phyloP scores from a whole-genome alignment of 495 filamentous ascomycete species.

The Neurospora sp. region DNA sequence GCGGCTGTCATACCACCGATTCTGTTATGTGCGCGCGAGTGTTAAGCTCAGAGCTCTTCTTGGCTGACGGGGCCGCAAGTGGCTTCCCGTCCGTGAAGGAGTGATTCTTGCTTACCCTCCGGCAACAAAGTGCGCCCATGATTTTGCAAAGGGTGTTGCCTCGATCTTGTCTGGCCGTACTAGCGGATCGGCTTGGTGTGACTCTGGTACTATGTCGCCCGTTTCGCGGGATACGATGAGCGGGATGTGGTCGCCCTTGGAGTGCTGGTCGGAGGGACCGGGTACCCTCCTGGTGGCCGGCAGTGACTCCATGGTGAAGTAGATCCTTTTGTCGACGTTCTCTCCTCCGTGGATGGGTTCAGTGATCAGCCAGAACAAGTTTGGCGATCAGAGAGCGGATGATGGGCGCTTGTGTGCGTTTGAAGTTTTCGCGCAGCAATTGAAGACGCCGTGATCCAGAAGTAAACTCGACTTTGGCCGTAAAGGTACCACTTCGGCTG shows the following conservation, averaged over 20 bases:
- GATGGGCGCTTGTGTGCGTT: not conserved
- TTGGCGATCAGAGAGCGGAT: not conserved
- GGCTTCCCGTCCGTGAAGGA: not conserved
- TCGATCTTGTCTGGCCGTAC: slow-evolving; percentile 20
- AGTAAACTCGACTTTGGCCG: not conserved
- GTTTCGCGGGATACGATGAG: slow-evolving; percentile 52
- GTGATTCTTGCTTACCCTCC: slow-evolving; percentile 54
- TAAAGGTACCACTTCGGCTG: not conserved
- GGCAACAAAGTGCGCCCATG: slow-evolving; percentile 82
- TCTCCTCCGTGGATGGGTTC: not conserved
- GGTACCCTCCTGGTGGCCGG: slow-evolving; percentile 12
- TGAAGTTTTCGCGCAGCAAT: not conserved
- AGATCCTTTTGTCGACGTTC: not conserved
- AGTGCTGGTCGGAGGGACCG: slow-evolving; percentile 11
- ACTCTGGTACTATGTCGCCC: slow-evolving; percentile 44
- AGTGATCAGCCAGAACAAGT: not conserved
- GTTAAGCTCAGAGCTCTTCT: not conserved
- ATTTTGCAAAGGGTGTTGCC: slow-evolving; percentile 51
- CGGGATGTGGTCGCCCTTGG: slow-evolving; percentile 14
- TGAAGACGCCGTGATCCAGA: not conserved
- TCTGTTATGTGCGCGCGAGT: slow-evolving; percentile 28
- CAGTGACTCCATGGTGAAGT: slow-evolving; percentile 14
- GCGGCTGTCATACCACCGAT: slow-evolving; percentile 82
- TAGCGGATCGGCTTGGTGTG: slow-evolving; percentile 22
- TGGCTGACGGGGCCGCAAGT: slow-evolving; percentile 1